These are phyloP conservation scores for Furcasterigmium furcatum DNA, from an alignment of 2,329 filamentous ascomycete species.

Conservation along the genomic window DNA sequence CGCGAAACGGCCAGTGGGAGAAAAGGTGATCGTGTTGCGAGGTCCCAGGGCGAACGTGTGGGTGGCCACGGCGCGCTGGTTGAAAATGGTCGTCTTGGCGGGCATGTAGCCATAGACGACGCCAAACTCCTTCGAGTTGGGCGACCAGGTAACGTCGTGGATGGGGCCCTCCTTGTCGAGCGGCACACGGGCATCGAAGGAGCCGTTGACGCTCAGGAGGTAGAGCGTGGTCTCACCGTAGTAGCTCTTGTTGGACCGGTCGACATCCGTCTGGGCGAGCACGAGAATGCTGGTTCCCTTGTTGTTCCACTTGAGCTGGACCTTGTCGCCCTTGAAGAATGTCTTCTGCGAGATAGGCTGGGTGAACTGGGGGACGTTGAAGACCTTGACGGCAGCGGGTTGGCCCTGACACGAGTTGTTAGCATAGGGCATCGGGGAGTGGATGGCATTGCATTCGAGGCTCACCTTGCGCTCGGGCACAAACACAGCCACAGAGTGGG, in stretches of 20 bases:
- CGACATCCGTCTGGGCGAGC: conserved; percentile 94
- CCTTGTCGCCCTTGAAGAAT: conserved; percentile 99
- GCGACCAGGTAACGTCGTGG: conserved; percentile 97
- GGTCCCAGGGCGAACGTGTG: conserved; percentile 85
- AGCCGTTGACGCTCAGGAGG: conserved; percentile 84
- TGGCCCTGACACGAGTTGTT: conserved; percentile 61
- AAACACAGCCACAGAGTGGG: conserved; percentile 90
- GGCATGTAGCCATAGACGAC: conserved; percentile 99
- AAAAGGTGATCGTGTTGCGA: conserved; percentile 93
- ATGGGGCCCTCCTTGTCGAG: conserved; percentile 97
- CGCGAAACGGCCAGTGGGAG: conserved; percentile 87
- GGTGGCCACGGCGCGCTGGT: conserved; percentile 75
- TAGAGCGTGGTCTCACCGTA: conserved; percentile 98
- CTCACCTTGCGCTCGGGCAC: conserved; percentile 89
- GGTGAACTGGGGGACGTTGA: conserved; percentile 84
- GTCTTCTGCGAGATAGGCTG: conserved; percentile 91
- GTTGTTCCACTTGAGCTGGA: conserved; percentile 97
- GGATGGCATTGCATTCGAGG: too few species aligned
- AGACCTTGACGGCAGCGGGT: conserved; percentile 92
- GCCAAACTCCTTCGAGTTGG: conserved; percentile 95
- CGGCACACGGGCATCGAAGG: conserved; percentile 87
- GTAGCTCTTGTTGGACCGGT: conserved; percentile 98
- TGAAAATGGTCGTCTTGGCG: conserved; percentile 98
- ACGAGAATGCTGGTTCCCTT: conserved; percentile 89
- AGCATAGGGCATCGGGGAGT: conserved; percentile 2